These are phyloP conservation scores for Suillus alpinus DNA, from an alignment of 768 basidiomycete genomes.

Conservation along the genomic window DNA sequence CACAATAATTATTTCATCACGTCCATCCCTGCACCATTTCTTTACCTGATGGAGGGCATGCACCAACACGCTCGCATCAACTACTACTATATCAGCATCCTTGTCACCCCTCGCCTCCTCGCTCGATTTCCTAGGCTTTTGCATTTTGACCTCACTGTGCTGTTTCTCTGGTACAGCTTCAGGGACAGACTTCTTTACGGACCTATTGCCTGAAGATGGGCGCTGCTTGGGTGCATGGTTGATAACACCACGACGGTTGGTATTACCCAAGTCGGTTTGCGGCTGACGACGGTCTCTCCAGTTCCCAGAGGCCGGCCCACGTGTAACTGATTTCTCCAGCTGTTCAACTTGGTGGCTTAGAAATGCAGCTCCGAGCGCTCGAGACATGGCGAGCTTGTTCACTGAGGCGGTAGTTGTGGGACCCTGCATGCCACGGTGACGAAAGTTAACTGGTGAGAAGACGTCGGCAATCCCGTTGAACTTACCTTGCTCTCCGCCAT, in stretches of 20 bases:
- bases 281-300: constrained; percentile 54
- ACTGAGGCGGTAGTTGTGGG: constrained; percentile 28
- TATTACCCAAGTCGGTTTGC: constrained; percentile 13
- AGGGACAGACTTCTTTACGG: constrained; percentile 18
- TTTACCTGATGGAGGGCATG: constrained; percentile 77
- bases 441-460: not conserved
- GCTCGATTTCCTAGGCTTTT: constrained; percentile 18
- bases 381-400: constrained; percentile 79
- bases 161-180: constrained; percentile 20
- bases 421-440: constrained; percentile 11
- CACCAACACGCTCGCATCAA: constrained; percentile 81
- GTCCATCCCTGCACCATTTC: constrained; percentile 75
- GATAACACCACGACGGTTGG: constrained; percentile 17
- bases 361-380: constrained; percentile 84
- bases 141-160: constrained; percentile 14
- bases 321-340: constrained; percentile 71
- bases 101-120: constrained; percentile 38
- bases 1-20: constrained; percentile 75
- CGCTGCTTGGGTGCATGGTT: constrained; percentile 23
- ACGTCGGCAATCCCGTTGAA: not conserved
- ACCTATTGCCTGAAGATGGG: constrained; percentile 15
- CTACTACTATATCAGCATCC: constrained; percentile 72
- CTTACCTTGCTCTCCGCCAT: constrained; percentile 8
- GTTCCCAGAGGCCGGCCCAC: constrained; percentile 51
- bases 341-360: constrained; percentile 86